Evolutionary conservation across 441 rosid genomes (phyloP).

Genomic region (Jatropha multifida): DNA sequence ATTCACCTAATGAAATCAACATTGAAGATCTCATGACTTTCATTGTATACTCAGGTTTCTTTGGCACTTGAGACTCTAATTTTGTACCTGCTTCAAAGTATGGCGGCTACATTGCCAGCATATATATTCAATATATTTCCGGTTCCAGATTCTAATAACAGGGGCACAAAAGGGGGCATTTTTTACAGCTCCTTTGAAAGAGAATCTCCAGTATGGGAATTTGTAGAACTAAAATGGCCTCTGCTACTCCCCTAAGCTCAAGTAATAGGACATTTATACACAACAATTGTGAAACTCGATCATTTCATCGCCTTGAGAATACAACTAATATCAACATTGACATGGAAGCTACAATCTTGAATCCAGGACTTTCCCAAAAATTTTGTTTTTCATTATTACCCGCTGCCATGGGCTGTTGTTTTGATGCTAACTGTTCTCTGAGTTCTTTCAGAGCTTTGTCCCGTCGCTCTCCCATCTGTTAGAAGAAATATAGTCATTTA

Average conservation of each 20-base stretch:
- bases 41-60: neutral
- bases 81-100: neutral
- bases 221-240: slow-evolving; percentile 31
- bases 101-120: slow-evolving; percentile 1
- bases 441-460: slow-evolving; percentile 81
- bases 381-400: slow-evolving; percentile 45
- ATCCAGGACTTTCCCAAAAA: slow-evolving; percentile 85
- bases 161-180: neutral
- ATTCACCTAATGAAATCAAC: neutral
- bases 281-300: neutral
- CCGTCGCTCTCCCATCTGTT: slow-evolving; percentile 82
- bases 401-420: slow-evolving; percentile 36
- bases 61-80: neutral
- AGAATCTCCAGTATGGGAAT: slow-evolving; percentile 4
- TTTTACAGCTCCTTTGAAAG: neutral
- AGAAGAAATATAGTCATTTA: slow-evolving; percentile 8
- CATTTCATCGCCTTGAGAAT: slow-evolving; percentile 61
- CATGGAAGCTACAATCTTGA: slow-evolving; percentile 81
- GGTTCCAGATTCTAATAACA: neutral
- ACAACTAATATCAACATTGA: slow-evolving; percentile 84
- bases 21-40: neutral
- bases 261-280: slow-evolving; percentile 25
- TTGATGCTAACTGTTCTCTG: slow-evolving; percentile 58
- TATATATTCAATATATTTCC: neutral
- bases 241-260: slow-evolving; percentile 16